phyloP scores from a whole-genome alignment of 208 protist genomes.

The Acanthamoeba culbertsoni region DNA sequence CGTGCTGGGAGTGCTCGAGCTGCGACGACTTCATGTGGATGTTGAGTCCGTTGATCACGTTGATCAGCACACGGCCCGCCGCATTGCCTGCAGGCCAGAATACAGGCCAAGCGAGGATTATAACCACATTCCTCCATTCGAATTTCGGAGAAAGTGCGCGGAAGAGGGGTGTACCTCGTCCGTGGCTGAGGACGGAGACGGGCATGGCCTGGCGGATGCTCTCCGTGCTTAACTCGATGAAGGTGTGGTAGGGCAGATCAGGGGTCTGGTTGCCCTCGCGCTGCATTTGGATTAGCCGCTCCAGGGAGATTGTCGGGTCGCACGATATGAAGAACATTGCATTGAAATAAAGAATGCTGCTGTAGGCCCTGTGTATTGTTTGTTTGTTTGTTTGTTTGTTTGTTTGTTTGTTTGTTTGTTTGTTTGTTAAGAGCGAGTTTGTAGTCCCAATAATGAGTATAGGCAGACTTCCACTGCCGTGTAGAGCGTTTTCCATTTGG shows the following conservation, averaged over 20 bases:
- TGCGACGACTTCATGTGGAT: slow-evolving; percentile 25
- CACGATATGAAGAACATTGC: slow-evolving; percentile 12
- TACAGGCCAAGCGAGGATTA: neutral
- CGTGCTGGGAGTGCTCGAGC: neutral
- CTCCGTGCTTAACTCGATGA: neutral
- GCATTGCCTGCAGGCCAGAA: neutral
- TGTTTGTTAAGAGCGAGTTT: too few relatives aligned
- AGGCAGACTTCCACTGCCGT: too few relatives aligned
- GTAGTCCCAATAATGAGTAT: too few relatives aligned
- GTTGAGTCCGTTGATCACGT: slow-evolving; percentile 5
- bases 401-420: too few relatives aligned
- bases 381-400: too few relatives aligned
- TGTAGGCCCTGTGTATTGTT: neutral
- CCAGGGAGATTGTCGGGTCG: neutral
- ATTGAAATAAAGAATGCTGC: slow-evolving; percentile 3
- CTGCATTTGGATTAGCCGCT: neutral
- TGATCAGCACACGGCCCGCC: neutral
- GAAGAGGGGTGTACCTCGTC: neutral
- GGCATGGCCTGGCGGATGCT: slow-evolving; percentile 6
- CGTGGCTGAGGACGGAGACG: neutral
- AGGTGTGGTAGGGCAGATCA: neutral
- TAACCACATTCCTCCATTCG: too few relatives aligned
- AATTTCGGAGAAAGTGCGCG: neutral
- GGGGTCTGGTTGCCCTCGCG: neutral
- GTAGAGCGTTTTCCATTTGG: too few relatives aligned